Evolutionary conservation across 345 rosid genomes (phyloP).

Genomic region (Isatis tinctoria): DNA sequence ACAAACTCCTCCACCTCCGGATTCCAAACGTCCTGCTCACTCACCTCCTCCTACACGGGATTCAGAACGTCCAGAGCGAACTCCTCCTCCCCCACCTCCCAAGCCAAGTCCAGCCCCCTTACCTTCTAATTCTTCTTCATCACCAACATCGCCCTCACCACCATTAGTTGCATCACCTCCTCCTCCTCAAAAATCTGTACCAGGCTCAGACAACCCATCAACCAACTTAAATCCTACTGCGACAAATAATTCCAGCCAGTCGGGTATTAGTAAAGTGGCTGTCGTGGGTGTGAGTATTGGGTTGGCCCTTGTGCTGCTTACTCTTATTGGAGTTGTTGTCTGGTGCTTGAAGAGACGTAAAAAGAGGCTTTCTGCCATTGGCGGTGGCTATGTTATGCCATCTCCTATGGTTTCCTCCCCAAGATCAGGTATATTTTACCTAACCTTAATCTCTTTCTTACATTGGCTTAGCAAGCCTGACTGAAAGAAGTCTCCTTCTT

Average conservation of each 20-base stretch:
- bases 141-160: constrained; percentile 38
- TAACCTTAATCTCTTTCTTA: not conserved
- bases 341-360: constrained; percentile 62
- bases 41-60: constrained; percentile 20
- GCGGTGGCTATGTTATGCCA: constrained; percentile 64
- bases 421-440: constrained; percentile 52
- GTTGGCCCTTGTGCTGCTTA: constrained; percentile 49
- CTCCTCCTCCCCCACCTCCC: constrained; percentile 41
- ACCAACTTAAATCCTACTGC: constrained; percentile 28
- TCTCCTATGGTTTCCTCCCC: constrained; percentile 56
- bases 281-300: constrained; percentile 50
- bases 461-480: not conserved
- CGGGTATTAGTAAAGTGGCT: constrained; percentile 40
- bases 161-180: constrained; percentile 30
- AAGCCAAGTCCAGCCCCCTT: constrained; percentile 28
- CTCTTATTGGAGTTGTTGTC: constrained; percentile 46
- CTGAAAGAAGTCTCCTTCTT: not conserved
- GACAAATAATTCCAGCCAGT: constrained; percentile 30
- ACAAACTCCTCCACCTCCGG: constrained; percentile 37
- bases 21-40: constrained; percentile 11
- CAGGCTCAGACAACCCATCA: constrained; percentile 27
- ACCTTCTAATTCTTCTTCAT: constrained; percentile 38
- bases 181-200: constrained; percentile 30
- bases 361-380: constrained; percentile 40
- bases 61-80: not conserved